Conservation (phyloP, 192 early-diverging fungal genomes). For the Linnemannia elongata region DNA sequence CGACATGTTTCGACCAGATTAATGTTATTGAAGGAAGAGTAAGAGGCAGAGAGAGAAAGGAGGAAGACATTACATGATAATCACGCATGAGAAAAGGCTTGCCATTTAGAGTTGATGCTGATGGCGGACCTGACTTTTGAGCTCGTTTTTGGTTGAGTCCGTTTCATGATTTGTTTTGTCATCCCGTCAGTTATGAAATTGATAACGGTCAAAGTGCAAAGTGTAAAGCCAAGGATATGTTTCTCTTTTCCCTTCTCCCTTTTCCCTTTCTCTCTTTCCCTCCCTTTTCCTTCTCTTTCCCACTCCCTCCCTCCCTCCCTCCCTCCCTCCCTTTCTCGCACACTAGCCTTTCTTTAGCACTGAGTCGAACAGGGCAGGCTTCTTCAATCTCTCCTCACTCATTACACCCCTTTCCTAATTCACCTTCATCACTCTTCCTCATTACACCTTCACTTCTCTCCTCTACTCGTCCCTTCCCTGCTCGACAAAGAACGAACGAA, state of each 20-base stretch:
- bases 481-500: not conserved
- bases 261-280: too few relatives aligned
- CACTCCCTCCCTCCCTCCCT: not conserved
- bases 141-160: too few relatives aligned
- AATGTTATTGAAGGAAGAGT: too few relatives aligned
- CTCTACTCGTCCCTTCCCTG: not conserved
- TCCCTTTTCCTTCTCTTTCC: not conserved
- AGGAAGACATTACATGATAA: too few relatives aligned
- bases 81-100: too few relatives aligned
- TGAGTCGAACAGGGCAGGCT: not conserved
- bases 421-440: not conserved
- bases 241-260: too few relatives aligned
- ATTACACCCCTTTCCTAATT: not conserved
- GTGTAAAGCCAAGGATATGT: not conserved
- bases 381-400: not conserved
- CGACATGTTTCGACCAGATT: too few relatives aligned
- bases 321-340: not conserved
- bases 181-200: too few relatives aligned
- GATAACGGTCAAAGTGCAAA: not conserved
- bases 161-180: too few relatives aligned
- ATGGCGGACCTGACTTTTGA: too few relatives aligned
- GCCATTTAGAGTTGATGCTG: too few relatives aligned
- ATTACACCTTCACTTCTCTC: not conserved
- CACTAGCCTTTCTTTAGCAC: not conserved
- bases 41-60: too few relatives aligned